Evolutionary conservation across 2,329 filamentous ascomycete genomes (phyloP).

Genomic region (Huntiella savannae): DNA sequence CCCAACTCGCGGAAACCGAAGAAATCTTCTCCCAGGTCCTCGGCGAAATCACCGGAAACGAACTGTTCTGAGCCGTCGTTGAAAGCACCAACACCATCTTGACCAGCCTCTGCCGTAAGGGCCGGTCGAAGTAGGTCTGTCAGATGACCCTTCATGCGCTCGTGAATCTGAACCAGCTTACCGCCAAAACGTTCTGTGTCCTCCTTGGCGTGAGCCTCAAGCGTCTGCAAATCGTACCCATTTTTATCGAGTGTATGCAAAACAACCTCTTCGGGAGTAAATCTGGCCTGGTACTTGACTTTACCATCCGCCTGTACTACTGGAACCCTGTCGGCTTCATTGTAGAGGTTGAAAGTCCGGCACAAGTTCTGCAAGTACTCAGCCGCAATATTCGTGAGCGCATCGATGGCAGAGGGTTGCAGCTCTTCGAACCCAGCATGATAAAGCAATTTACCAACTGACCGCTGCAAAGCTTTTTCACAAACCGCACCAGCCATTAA

Average conservation of each 20-base stretch:
- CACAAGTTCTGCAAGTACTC: slow-evolving; percentile 80
- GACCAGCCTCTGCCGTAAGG: slow-evolving; percentile 50
- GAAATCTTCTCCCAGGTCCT: slow-evolving; percentile 96
- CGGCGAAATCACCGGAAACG: slow-evolving; percentile 87
- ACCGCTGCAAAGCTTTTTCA: slow-evolving; percentile 68
- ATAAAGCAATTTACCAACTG: slow-evolving; percentile 87
- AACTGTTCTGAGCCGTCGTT: slow-evolving; percentile 96
- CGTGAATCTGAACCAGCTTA: slow-evolving; percentile 70
- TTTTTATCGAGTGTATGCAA: slow-evolving; percentile 72
- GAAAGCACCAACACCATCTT: slow-evolving; percentile 78
- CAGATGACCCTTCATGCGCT: slow-evolving; percentile 83
- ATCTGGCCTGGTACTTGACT: slow-evolving; percentile 36
- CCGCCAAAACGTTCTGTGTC: slow-evolving; percentile 72
- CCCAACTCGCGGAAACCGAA: slow-evolving; percentile 95
- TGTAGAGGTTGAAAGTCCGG: slow-evolving; percentile 61
- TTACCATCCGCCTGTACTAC: slow-evolving; percentile 34
- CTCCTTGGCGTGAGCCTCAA: slow-evolving; percentile 80
- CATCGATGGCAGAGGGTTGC: slow-evolving; percentile 81
- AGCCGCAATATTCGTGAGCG: slow-evolving; percentile 70
- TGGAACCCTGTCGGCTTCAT: slow-evolving; percentile 42
- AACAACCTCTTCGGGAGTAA: slow-evolving; percentile 67
- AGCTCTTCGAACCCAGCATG: slow-evolving; percentile 94
- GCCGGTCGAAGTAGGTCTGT: slow-evolving; percentile 87
- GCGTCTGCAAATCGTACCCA: slow-evolving; percentile 58
- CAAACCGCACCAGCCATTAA: slow-evolving; percentile 72